Evolutionary conservation across 2,329 filamentous ascomycete genomes (phyloP), one percentile per base, ranked within the genome.

Genomic region (Didymella segeticola): DNA sequence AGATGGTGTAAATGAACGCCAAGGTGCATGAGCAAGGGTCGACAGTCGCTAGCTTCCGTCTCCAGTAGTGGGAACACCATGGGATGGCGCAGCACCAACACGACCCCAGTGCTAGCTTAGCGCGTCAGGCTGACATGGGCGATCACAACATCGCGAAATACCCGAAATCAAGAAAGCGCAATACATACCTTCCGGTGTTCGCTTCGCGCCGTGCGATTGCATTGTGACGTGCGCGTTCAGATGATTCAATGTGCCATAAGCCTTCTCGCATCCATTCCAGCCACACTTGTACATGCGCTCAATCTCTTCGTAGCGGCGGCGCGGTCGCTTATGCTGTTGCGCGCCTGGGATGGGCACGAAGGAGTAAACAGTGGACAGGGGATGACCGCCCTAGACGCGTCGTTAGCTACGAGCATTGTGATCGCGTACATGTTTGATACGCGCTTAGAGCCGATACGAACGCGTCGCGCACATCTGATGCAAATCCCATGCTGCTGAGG

Each of bases 221-320:
- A 98, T 98, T 12, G 95, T 98, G 42, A 99, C 95, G 71, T 99
- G 95, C 31, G 95, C 95, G 72, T 99, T 99, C 65, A 99, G 76
- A 74, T 99, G 95, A 76, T 99, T 99, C 58, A 99, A 79, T 41
- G 95, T 99, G 56, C 95, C 95, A 66, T 99, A 99, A 2, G 95
- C 95, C 79, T 99, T 99, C 77, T 99, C 95, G 72, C 95, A 99
- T 8, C 93, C 93, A 62, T 97, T 93, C 91, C 92, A 98, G 22
- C 93, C 95, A 72, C 95, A 99, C 78, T 98, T 98, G 82, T 99
- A 98, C 95, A 99, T 98, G 72, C 95, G 88, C 80, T 99, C 95
- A 67, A 99, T 99, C 75, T 99, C 95, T 77, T 99, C 95, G 69
- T 97, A 99, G 47, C 95, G 86, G 68, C 95, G 84, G 61, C 95